Evolutionary conservation across 306 rosid species (phyloP), one percentile per base, ranked within the genome.

Genomic region (Oxytropis ochrocephala): DNA sequence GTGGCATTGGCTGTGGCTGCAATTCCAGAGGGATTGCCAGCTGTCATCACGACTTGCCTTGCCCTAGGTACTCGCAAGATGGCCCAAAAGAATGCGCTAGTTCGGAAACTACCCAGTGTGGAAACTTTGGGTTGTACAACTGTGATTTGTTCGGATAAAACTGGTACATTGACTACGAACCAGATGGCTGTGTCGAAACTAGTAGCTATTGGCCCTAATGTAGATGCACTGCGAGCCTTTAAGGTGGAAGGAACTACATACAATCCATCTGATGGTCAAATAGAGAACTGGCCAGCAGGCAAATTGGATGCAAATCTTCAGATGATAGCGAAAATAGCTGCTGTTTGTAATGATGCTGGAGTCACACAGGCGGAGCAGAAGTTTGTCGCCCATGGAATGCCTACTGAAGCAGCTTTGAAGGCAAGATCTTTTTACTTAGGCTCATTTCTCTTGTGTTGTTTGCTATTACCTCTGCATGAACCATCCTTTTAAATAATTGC

Each of bases 331-430:
- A 89, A 85, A 80, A 83, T 87, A 7, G 87, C 91, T 29, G 89
- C 93, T 0, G 44, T 87, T 18, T 89, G 96, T 74, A 89, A 87
- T 57, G 96, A 89, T 74, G 85, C 96, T 11, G 86, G 84, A 7
- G 65, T 89, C 19, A 3, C 82, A 4, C 91, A 81, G 63, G 36
- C 89, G 7, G 96, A 80, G 39, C 77, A 75, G 16, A 81, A 89
- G 76, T 81, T 79, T 69, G 79, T 85, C 0, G 84, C 91, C 46
- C 74, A 80, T 69, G 96, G 96, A 76, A 77, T 89, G 75, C 96
- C 96, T 17, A 89, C 96, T 36, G 96, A 89, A 71, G 96, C 96
- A 30, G 93, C 96, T 0, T 70, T 89, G 2, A 87, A 85, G 89
- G 96, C 78, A 36, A 71, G 29, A 36, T 17, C 64, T 41, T 32